phyloP scores from a whole-genome alignment of 441 rosid genomes.

The Gossypium davidsonii region DNA sequence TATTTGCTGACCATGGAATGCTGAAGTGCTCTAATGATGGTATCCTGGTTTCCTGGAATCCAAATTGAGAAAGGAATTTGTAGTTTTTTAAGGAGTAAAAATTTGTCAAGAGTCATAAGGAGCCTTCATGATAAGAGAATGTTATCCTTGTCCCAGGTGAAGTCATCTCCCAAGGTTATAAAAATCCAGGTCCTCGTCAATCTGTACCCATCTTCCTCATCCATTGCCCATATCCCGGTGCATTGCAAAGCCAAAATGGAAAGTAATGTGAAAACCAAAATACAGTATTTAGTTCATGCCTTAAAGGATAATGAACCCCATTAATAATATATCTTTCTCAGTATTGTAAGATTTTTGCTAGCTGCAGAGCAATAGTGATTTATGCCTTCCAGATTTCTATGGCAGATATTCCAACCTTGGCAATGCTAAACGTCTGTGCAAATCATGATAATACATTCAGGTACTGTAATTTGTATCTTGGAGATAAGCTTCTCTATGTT shows the following conservation, averaged over 20 bases:
- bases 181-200: not conserved
- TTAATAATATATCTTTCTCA: not conserved
- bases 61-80: not conserved
- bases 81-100: not conserved
- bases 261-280: not conserved
- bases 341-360: not conserved
- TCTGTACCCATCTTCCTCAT: not conserved
- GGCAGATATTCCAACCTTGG: not conserved
- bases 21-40: not conserved
- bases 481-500: not conserved
- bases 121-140: not conserved
- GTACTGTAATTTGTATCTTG: not conserved
- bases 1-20: not conserved
- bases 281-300: not conserved
- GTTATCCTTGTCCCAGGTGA: too few species aligned
- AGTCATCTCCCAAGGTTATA: too few species aligned
- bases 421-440: not conserved
- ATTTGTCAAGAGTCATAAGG: not conserved
- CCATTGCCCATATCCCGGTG: not conserved
- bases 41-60: not conserved
- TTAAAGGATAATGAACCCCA: not conserved
- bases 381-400: constrained; percentile 2
- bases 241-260: not conserved
- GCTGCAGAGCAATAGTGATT: not conserved
- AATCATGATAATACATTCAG: not conserved